phyloP scores from a whole-genome alignment of 2,329 filamentous ascomycete genomes.

The Ophiostoma fasciatum region DNA sequence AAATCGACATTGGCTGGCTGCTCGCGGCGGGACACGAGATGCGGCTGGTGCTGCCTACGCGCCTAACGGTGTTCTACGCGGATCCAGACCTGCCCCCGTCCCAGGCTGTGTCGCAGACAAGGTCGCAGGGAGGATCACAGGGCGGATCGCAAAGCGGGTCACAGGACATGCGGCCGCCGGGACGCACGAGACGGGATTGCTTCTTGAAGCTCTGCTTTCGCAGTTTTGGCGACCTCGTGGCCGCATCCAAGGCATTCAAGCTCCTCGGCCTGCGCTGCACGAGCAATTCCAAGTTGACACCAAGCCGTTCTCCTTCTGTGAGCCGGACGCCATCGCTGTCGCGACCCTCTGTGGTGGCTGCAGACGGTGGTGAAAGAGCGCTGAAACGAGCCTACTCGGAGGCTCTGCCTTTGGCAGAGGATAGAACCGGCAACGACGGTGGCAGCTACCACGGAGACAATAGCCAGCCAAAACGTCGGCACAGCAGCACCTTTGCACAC shows the following conservation, averaged over 20 bases:
- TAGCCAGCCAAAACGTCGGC: neutral
- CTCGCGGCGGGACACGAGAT: slow-evolving; percentile 8
- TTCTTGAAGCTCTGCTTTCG: slow-evolving; percentile 11
- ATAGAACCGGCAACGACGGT: too few relatives aligned
- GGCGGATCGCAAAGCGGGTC: slow-evolving; percentile 1
- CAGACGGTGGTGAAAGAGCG: too few relatives aligned
- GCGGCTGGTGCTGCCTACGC: slow-evolving; percentile 9
- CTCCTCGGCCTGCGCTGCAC: slow-evolving; percentile 10
- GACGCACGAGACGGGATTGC: too few relatives aligned
- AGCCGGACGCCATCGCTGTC: too few relatives aligned
- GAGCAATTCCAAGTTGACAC: slow-evolving; percentile 3
- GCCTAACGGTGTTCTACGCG: slow-evolving; percentile 7
- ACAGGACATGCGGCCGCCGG: neutral
- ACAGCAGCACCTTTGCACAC: too few relatives aligned
- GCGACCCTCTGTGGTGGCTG: too few relatives aligned
- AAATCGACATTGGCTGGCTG: slow-evolving; percentile 1
- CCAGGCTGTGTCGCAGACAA: neutral
- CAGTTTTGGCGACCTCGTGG: slow-evolving; percentile 10
- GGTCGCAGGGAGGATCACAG: neutral
- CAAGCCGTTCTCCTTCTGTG: too few relatives aligned
- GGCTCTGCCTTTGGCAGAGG: too few relatives aligned
- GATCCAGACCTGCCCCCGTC: neutral
- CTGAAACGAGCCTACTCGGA: slow-evolving; percentile 1
- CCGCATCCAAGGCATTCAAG: slow-evolving; percentile 9
- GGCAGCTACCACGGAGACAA: too few relatives aligned